Conservation (phyloP, 2,329 filamentous ascomycete genomes). For the Corynespora cassiicola region DNA sequence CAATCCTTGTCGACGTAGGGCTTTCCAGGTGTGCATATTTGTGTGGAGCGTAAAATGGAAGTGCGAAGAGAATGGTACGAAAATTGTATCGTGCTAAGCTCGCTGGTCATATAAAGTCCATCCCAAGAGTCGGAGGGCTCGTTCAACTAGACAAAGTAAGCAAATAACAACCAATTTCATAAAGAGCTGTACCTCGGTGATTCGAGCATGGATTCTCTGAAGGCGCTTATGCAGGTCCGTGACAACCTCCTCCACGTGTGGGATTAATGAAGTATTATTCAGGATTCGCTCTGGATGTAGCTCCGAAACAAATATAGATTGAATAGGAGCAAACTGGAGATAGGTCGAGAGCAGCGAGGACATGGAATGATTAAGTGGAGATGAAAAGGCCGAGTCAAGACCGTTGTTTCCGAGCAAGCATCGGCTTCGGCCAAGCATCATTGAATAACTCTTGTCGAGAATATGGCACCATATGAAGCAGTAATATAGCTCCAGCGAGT, state of each 20-base stretch:
- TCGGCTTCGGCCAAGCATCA: slow-evolving; percentile 26
- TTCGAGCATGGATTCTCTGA: slow-evolving; percentile 15
- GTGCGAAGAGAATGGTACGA: slow-evolving; percentile 27
- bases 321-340: slow-evolving; percentile 22
- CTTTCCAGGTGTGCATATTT: slow-evolving; percentile 18
- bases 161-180: neutral
- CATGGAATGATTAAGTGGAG: slow-evolving; percentile 12
- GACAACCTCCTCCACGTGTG: slow-evolving; percentile 19
- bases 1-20: slow-evolving; percentile 15
- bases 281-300: slow-evolving; percentile 18
- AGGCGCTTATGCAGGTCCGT: slow-evolving; percentile 17
- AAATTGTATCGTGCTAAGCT: slow-evolving; percentile 26
- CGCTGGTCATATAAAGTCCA: slow-evolving; percentile 19
- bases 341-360: slow-evolving; percentile 22
- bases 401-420: slow-evolving; percentile 22
- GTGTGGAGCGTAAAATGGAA: slow-evolving; percentile 24
- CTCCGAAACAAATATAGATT: slow-evolving; percentile 20
- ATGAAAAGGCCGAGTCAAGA: slow-evolving; percentile 18
- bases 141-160: slow-evolving; percentile 12
- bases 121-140: slow-evolving; percentile 19
- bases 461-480: slow-evolving; percentile 29
- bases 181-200: slow-evolving; percentile 11
- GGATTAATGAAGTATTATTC: slow-evolving; percentile 15
- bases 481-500: slow-evolving; percentile 20
- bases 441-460: slow-evolving; percentile 29